Evolutionary conservation across 1,284 basidiomycete genomes (phyloP), one percentile per base, ranked within the genome.

Genomic region (Fomitiporia mediterranea): DNA sequence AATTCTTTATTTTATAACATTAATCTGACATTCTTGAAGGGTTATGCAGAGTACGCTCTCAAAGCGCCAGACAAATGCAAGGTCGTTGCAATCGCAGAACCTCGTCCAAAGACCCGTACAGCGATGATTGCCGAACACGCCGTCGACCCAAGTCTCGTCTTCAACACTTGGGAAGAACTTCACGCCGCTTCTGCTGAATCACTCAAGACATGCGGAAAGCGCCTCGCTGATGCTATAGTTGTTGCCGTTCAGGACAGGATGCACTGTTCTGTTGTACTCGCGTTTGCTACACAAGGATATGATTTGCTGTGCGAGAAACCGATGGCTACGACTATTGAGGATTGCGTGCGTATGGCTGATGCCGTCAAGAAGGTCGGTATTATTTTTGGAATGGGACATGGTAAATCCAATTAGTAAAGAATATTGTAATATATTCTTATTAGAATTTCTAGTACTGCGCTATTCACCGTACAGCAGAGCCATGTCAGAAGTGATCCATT

Each of bases 261-360:
- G 78, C 91, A 94, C 65, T 74, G 79, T 32, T 83, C 87, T 60
- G 83, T 91, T 9, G 81, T 85, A 0, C 65, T 80, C 5, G 87
- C 84, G 0, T 93, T 92, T 69, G 83, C 84, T 1, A 77, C 75
- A 53, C 87, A 89, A 65, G 89, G 90, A 1, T 94, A 93, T 67
- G 83, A 92, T 65, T 89, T 94, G 56, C 75, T 94, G 27, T 92
- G 91, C 67, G 91, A 94, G 76, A 94, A 94, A 68, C 91, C 91
- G 0, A 91, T 94, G 87, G 89, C 90, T 1, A 92, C 89, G 1
- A 79, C 68, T 53, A 65, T 89, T 37, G 73, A 77, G 50, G 89
- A 91, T 60, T 89, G 91, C 60, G 69, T 93, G 51, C 75, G 72
- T 66, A 93, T 94, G 75, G 83, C 89, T 59, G 74, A 74, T 43